Percentiles rank a stretch among this genome's conserved stretches.
phyloP scores from a whole-genome alignment of 2,329 filamentous ascomycete genomes.

The Aaosphaeria pasadenensis region DNA sequence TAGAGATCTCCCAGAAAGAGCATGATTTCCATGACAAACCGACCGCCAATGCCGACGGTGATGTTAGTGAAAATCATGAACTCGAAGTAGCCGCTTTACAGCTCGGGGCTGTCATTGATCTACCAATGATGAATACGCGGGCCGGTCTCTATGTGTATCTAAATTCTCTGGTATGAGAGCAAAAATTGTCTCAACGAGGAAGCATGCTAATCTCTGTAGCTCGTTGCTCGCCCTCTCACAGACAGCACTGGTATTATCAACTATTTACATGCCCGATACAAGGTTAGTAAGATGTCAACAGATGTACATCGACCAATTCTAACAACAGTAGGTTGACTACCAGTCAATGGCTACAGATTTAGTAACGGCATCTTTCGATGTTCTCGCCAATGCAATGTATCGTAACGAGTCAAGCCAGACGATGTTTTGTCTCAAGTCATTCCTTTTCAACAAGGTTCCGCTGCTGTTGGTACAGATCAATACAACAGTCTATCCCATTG shows the following conservation, averaged over 20 bases:
- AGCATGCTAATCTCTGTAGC: conserved; percentile 52
- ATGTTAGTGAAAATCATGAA: conserved; percentile 33
- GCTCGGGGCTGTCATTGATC: conserved; percentile 58
- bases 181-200: not conserved
- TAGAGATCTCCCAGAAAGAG: conserved; percentile 40
- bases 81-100: conserved; percentile 47
- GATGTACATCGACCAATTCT: conserved; percentile 13
- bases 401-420: conserved; percentile 59
- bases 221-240: conserved; percentile 76
- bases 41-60: conserved; percentile 43
- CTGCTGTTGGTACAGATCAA: conserved; percentile 58
- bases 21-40: conserved; percentile 43
- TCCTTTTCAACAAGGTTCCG: conserved; percentile 73
- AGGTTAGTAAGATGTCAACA: conserved; percentile 48
- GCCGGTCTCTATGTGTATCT: conserved; percentile 83
- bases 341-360: conserved; percentile 77
- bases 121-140: conserved; percentile 71
- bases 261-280: conserved; percentile 81
- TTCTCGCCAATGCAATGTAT: conserved; percentile 83
- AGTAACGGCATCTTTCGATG: conserved; percentile 83
- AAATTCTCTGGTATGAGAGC: conserved; percentile 66
- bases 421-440: conserved; percentile 77
- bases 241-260: conserved; percentile 77
- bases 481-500: conserved; percentile 57
- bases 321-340: conserved; percentile 62